A percentile compares a stretch with the other conserved stretches of the same genome.
These are phyloP conservation scores for Pichia manshurica DNA, from an alignment of 805 yeast species.

Conservation along the genomic window DNA sequence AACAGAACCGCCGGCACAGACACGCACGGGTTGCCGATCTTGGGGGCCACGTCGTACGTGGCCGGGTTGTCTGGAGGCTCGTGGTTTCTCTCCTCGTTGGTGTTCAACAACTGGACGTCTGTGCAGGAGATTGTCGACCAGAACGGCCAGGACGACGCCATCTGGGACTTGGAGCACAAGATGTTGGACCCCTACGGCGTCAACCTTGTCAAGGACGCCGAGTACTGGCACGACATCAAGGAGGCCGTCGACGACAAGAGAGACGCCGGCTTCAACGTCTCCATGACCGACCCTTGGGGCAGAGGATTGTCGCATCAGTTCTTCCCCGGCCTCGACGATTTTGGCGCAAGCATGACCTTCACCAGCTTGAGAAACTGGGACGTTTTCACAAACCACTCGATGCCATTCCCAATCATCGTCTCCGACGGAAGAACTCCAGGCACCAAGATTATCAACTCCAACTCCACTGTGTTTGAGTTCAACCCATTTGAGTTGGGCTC, in stretches of 20 bases:
- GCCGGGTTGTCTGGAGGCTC: constrained; percentile 82
- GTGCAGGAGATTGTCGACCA: constrained; percentile 51
- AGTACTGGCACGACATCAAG: constrained; percentile 48
- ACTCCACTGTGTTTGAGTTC: constrained; percentile 64
- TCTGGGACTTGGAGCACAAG: constrained; percentile 66
- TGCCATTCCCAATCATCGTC: constrained; percentile 69
- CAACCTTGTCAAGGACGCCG: constrained; percentile 45
- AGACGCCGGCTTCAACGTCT: constrained; percentile 61
- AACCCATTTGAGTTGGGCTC: constrained; percentile 76
- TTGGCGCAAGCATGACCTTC: constrained; percentile 60
- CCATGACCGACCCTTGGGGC: constrained; percentile 78
- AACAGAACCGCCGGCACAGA: constrained; percentile 54
- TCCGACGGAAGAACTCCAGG: constrained; percentile 66
- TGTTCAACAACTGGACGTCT: constrained; percentile 66
- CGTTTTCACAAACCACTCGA: constrained; percentile 52
- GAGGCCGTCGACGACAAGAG: constrained; percentile 48
- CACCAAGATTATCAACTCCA: constrained; percentile 46
- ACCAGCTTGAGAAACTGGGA: constrained; percentile 54
- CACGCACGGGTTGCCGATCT: constrained; percentile 61
- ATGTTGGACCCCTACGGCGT: constrained; percentile 60
- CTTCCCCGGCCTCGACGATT: constrained; percentile 52
- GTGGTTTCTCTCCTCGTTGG: constrained; percentile 70
- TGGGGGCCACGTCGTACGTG: constrained; percentile 65
- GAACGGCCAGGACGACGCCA: constrained; percentile 34
- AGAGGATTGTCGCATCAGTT: constrained; percentile 68